Evolutionary conservation across 352 stramenopile species (phyloP), one percentile per base, ranked within the genome.

Genomic region (Lagenidium giganteum): DNA sequence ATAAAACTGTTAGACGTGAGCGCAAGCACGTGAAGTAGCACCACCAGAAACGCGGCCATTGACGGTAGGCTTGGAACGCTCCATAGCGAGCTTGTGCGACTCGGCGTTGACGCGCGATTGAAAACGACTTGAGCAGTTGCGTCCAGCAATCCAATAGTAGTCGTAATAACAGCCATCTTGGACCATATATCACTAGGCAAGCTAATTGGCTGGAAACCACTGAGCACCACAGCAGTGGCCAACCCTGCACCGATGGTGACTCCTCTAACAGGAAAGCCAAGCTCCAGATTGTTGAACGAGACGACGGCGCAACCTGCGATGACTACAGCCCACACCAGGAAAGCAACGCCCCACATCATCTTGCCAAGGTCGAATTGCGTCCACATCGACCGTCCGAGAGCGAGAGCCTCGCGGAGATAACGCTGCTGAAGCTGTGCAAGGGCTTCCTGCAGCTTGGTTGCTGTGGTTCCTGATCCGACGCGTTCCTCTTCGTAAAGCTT

Each of bases 1-100:
- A 95, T 86, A 52, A 85, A 95, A 61, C 78, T 92, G 48, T 95
- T 95, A 25, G 83, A 93, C 16, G 91, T 60, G 20, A 91, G 55
- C 9, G 68, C 67, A 13, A 89, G 48, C 12, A 62, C 51, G 42
- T 92, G 82, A 22, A 90, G 44, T 11, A 90, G 41, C 17, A 87
- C 61, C 4, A 82, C 35, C 8, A 70, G 36, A 9, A 71, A 54
- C 4, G 58, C 56, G 3, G 82, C 52, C 8, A 70, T 36, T 27
- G 42, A 42, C 5, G 42, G 11, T 12, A 20, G 7, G 35, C 9
- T 27, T n/a, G n/a, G n/a, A n/a, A n/a, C n/a, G n/a, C n/a, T n/a
- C n/a, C n/a, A n/a, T n/a, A n/a, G n/a, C n/a, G n/a, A n/a, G n/a
- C n/a, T n/a, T n/a, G n/a, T n/a, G n/a, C n/a, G n/a, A n/a, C n/a